phyloP scores from a whole-genome alignment of 768 basidiomycete species.

The Auriculariales sp. region DNA sequence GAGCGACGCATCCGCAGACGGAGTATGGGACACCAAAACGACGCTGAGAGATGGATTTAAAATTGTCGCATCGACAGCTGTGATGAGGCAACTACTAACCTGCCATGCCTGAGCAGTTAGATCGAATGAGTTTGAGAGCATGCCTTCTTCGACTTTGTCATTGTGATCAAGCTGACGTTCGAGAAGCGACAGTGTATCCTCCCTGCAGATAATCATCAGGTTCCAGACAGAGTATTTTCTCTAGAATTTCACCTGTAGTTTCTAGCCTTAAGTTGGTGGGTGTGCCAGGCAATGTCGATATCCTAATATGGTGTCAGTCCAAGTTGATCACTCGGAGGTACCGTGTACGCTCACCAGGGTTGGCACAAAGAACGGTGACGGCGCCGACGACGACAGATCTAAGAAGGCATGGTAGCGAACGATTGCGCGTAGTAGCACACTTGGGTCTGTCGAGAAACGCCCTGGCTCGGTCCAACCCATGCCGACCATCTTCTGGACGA shows the following conservation, averaged over 20 bases:
- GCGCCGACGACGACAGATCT: background rate
- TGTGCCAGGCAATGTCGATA: constrained; percentile 66
- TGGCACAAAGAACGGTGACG: background rate
- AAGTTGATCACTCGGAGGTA: background rate
- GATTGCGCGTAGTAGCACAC: background rate
- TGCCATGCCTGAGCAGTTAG: constrained; percentile 35
- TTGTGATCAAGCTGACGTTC: constrained; percentile 21
- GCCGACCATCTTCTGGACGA: background rate
- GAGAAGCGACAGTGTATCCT: background rate
- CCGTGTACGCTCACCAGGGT: background rate
- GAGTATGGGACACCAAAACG: constrained; percentile 4
- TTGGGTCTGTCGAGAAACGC: background rate
- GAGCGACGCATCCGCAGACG: constrained; percentile 5
- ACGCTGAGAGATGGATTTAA: constrained; percentile 9
- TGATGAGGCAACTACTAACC: no score
- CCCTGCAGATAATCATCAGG: background rate
- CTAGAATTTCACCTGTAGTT: constrained; percentile 24
- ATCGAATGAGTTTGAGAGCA: constrained; percentile 32
- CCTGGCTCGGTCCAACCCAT: background rate
- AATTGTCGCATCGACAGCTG: no score
- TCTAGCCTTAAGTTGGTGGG: constrained; percentile 42
- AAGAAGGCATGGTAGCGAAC: background rate
- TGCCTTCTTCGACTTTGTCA: constrained; percentile 31
- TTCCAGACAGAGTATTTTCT: background rate
- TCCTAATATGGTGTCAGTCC: constrained; percentile 32